phyloP scores from a whole-genome alignment of 2,329 filamentous ascomycete genomes.

The Penicillium psychrosexuale region DNA sequence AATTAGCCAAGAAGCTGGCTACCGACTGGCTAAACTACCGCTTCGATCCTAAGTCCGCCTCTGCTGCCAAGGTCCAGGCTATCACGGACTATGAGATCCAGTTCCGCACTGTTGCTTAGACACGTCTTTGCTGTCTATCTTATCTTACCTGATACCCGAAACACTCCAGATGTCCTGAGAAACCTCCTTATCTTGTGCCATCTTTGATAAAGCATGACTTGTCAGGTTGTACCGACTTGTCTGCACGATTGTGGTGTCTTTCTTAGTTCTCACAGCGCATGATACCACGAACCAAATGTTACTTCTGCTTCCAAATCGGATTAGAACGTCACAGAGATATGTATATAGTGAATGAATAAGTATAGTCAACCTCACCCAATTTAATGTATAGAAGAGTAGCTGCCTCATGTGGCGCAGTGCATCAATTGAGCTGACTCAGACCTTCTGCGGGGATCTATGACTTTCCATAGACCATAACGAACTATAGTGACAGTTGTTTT shows the following conservation, averaged over 20 bases:
- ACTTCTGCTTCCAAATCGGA: constrained; percentile 14
- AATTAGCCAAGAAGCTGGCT: constrained; percentile 72
- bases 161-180: background rate
- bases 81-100: constrained; percentile 45
- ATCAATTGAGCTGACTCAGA: constrained; percentile 23
- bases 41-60: constrained; percentile 67
- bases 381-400: background rate
- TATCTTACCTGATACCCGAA: background rate
- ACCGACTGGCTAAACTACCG: constrained; percentile 81
- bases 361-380: background rate
- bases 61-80: constrained; percentile 58
- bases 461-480: constrained; percentile 26
- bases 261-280: constrained; percentile 21
- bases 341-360: constrained; percentile 16
- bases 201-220: background rate
- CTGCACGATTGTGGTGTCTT: constrained; percentile 2
- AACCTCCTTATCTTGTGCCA: background rate
- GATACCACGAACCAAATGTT: constrained; percentile 31
- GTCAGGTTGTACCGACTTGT: background rate
- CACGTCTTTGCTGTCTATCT: background rate
- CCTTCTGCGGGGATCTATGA: constrained; percentile 36
- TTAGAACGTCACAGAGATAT: constrained; percentile 17
- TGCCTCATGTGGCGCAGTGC: background rate
- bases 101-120: constrained; percentile 24
- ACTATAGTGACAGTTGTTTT: background rate